Percentiles rank a stretch among this genome's conserved stretches.
phyloP scores from a whole-genome alignment of 192 early-diverging fungal species.

The Coemansia sp. region DNA sequence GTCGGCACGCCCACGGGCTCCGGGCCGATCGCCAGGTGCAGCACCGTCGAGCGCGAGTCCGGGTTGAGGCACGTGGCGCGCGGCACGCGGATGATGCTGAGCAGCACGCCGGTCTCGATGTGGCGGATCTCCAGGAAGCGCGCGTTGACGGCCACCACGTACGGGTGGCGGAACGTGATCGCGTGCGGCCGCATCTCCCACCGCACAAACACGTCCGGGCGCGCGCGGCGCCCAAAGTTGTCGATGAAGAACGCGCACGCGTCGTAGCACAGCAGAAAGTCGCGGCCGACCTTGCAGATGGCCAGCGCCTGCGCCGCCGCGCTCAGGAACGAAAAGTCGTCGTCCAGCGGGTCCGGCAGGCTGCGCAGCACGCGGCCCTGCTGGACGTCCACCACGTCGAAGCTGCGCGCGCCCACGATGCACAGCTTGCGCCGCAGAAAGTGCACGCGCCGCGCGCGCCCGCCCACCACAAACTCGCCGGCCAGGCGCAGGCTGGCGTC shows the following conservation, averaged over 20 bases:
- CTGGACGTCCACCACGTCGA: constrained; percentile 84
- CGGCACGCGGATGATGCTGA: constrained; percentile 34
- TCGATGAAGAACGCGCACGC: constrained; percentile 91
- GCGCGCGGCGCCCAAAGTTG: constrained; percentile 70
- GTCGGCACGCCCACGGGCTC: constrained; percentile 21
- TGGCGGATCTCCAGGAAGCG: constrained; percentile 85
- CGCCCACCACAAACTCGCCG: constrained; percentile 50
- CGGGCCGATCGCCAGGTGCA: constrained; percentile 39
- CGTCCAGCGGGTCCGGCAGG: constrained; percentile 41
- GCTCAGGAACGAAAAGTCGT: constrained; percentile 46
- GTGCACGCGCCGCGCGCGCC: constrained; percentile 65
- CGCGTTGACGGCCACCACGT: constrained; percentile 83
- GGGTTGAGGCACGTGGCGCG: constrained; percentile 41
- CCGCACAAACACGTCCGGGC: constrained; percentile 70
- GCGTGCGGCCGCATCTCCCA: constrained; percentile 81
- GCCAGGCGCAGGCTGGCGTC: constrained; percentile 28
- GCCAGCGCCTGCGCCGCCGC: constrained; percentile 35
- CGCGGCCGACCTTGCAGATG: constrained; percentile 50
- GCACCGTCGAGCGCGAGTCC: constrained; percentile 23
- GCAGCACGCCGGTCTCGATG: constrained; percentile 67
- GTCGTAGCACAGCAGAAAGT: constrained; percentile 89
- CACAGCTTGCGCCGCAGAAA: constrained; percentile 81
- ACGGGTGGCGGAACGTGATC: constrained; percentile 74
- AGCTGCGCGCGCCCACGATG: constrained; percentile 84
- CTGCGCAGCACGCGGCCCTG: constrained; percentile 27